Evolutionary conservation across 495 filamentous ascomycete genomes (phyloP), one percentile per base, ranked within the genome.

Genomic region (Rhizodiscina lignyota): DNA sequence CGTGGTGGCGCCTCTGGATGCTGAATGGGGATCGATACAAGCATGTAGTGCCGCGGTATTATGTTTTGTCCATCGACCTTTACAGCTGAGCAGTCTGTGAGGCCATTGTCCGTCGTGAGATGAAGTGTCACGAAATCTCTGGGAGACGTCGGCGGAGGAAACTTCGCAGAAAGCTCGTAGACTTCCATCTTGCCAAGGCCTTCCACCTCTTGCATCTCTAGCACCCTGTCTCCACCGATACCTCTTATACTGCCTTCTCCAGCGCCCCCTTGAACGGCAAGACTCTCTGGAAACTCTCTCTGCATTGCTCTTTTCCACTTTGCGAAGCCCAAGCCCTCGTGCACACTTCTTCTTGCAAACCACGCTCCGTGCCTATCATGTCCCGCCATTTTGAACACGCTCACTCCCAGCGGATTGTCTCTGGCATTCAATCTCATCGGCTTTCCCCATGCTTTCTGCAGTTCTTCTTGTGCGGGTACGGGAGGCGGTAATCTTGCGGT

Each of bases 301-400:
- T 61, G 49, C 52, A 79, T 53, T 3, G 63, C 75, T 37, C 51
- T 53, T 48, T 64, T 67, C 70, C 76, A 94, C 48, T 69, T 77
- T 10, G 60, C 54, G 50, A 91, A 96, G 0, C 70, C 59, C 16
- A 89, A 49, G 0, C 76, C 74, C 43, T 76, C 70, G 40, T 94
- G 85, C 12, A 94, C 63, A 45, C 82, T 92, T 19, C 83, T 63
- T 37, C 89, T 57, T 6, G 80, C 83, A 55, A 94, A 96, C 87
- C 87, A 96, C 2, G 72, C 63, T 0, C 87, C 89, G 32, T 76
- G 76, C 2, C 84, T 78, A 48, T 94, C 89, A 37, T 76, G 72
- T 0, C 77, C 72, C 0, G 61, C 52, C 18, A 89, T 60, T 50
- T 91, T 94, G 57, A 84, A 93, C 10, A 94, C 69, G 17, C 63